These are phyloP conservation scores for Fragilaria crotonensis DNA, from an alignment of 108 stramenopile species.

Conservation along the genomic window DNA sequence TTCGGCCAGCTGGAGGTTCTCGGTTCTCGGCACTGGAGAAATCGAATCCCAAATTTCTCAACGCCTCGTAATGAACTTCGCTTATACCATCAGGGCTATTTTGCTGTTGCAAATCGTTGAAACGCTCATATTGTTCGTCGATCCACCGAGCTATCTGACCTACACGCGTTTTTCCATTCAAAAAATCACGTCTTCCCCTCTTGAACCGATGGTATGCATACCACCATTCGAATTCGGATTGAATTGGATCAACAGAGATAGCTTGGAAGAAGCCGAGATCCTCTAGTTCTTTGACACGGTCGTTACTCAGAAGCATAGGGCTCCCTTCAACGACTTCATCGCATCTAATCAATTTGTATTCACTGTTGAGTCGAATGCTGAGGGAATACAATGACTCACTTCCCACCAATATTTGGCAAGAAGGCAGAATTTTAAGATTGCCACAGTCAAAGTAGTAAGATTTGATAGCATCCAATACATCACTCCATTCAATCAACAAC, in stretches of 20 bases:
- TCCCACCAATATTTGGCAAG: neutral
- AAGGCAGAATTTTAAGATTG: neutral
- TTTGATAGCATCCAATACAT: neutral
- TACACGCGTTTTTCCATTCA: neutral
- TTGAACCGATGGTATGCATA: neutral
- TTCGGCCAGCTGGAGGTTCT: neutral
- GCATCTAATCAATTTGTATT: neutral
- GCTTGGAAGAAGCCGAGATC: neutral
- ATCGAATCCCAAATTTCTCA: neutral
- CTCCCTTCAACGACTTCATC: neutral
- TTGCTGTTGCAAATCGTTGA: neutral
- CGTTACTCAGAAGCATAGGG: neutral
- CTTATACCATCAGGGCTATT: neutral
- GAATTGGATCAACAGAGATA: neutral
- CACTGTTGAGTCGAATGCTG: neutral
- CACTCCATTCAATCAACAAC: neutral
- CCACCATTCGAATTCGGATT: neutral
- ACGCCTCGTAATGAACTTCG: neutral
- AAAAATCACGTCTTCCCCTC: neutral
- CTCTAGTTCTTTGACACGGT: neutral
- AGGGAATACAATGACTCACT: neutral
- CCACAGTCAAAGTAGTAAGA: neutral
- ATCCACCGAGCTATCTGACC: neutral
- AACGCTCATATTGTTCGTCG: neutral
- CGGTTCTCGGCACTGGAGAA: neutral